Conservation (phyloP, 192 early-diverging fungal species). For the Coemansia sp. region DNA sequence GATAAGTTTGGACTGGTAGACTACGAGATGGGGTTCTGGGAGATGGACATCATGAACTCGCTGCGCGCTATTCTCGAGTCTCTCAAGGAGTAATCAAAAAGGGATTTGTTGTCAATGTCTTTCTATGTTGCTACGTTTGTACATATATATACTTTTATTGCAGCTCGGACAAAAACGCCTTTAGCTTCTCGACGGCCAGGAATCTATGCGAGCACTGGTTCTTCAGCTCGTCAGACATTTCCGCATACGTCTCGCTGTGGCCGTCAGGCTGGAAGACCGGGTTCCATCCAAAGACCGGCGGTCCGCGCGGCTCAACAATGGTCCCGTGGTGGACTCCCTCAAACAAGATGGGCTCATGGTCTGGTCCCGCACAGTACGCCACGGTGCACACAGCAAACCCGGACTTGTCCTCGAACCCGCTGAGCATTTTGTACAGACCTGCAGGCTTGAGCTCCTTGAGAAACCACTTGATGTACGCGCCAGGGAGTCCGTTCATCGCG, state of each 20-base stretch:
- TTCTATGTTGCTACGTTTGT: not conserved
- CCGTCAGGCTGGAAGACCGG: conserved; percentile 89
- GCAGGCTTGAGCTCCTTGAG: conserved; percentile 73
- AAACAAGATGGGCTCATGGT: conserved; percentile 78
- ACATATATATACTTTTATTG: not conserved
- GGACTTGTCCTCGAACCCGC: conserved; percentile 83
- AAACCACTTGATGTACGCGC: conserved; percentile 95
- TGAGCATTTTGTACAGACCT: conserved; percentile 75
- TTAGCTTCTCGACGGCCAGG: conserved; percentile 69
- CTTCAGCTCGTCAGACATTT: conserved; percentile 80
- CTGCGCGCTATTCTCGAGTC: conserved; percentile 55
- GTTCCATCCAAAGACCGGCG: conserved; percentile 92
- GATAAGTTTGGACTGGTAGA: conserved; percentile 76
- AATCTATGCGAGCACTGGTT: conserved; percentile 90
- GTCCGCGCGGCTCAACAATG: conserved; percentile 85
- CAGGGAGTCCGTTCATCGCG: conserved; percentile 88
- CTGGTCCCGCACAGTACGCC: conserved; percentile 80
- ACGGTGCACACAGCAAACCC: conserved; percentile 91
- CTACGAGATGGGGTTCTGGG: conserved; percentile 83
- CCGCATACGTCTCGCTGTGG: conserved; percentile 71
- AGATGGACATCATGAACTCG: conserved; percentile 67
- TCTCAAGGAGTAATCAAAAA: not conserved
- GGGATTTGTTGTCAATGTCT: not conserved
- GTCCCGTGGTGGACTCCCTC: conserved; percentile 78
- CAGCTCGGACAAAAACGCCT: conserved; percentile 39